Evolutionary conservation across 345 rosid genomes (phyloP).

Genomic region (Hevea brasiliensis): DNA sequence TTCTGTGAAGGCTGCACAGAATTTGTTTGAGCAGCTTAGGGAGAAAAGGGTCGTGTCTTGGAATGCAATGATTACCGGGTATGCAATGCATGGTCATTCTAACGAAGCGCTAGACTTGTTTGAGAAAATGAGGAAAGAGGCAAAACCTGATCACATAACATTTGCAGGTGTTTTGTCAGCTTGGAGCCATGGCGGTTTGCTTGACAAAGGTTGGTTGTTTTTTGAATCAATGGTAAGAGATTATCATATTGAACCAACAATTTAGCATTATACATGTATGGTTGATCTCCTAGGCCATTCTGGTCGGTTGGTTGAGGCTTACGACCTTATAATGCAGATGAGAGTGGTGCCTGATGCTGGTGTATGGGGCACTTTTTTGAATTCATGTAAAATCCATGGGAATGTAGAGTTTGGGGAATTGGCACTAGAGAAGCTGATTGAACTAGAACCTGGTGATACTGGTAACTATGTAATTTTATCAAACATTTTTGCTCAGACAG

Average conservation of each 20-base stretch:
- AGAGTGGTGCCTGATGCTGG: slow-evolving; percentile 35
- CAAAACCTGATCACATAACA: slow-evolving; percentile 34
- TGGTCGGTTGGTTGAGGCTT: slow-evolving; percentile 40
- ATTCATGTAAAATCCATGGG: slow-evolving; percentile 37
- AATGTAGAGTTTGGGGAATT: slow-evolving; percentile 38
- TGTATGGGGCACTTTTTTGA: slow-evolving; percentile 44
- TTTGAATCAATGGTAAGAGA: slow-evolving; percentile 31
- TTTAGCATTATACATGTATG: too few relatives aligned
- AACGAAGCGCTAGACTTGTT: slow-evolving; percentile 33
- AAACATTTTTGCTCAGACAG: slow-evolving; percentile 38
- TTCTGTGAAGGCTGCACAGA: slow-evolving; percentile 31
- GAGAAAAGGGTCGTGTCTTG: slow-evolving; percentile 22
- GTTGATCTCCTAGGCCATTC: slow-evolving; percentile 21
- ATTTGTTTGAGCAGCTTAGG: slow-evolving; percentile 29
- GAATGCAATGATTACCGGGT: slow-evolving; percentile 38
- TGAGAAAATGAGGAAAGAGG: slow-evolving; percentile 24
- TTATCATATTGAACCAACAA: slow-evolving; percentile 29
- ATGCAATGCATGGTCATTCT: slow-evolving; percentile 39
- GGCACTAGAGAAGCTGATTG: slow-evolving; percentile 37
- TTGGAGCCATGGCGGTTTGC: slow-evolving; percentile 44
- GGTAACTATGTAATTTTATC: slow-evolving; percentile 39
- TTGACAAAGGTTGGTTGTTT: slow-evolving; percentile 32
- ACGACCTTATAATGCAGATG: slow-evolving; percentile 36
- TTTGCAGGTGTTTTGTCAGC: slow-evolving; percentile 43
- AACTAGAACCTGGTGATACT: slow-evolving; percentile 37